A percentile compares a stretch with the other conserved stretches of the same genome.
Conservation (phyloP, 345 rosid genomes). For the Bruguiera sexangula region DNA sequence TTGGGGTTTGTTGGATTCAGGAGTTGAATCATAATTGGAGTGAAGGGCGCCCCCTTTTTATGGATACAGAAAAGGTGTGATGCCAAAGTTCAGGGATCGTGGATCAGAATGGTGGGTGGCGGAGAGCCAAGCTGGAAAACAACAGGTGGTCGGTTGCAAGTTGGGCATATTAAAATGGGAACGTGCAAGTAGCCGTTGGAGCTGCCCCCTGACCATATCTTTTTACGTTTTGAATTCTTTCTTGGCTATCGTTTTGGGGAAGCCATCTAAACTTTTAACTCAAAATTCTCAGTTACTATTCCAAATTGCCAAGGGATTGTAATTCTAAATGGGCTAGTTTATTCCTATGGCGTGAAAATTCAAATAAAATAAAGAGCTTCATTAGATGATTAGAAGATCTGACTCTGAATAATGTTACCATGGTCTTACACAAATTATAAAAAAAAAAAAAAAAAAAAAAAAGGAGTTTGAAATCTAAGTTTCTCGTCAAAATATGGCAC, state of each 20-base stretch:
- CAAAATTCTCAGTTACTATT: too few species aligned
- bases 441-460: too few species aligned
- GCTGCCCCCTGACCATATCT: background rate
- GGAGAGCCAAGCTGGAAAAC: conserved; percentile 29
- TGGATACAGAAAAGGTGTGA: background rate
- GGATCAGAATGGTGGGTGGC: background rate
- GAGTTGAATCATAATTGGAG: background rate
- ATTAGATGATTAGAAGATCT: too few species aligned
- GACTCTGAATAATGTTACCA: too few species aligned
- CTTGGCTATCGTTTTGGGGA: background rate
- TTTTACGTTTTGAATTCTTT: conserved; percentile 4
- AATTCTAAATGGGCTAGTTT: too few species aligned
- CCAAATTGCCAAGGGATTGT: too few species aligned
- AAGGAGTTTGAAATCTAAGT: too few species aligned
- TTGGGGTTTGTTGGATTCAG: background rate
- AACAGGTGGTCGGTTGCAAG: conserved; percentile 23
- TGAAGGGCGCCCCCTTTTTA: conserved; percentile 7
- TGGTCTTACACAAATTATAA: too few species aligned
- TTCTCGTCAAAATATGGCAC: too few species aligned
- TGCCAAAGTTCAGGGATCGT: background rate
- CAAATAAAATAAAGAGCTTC: too few species aligned
- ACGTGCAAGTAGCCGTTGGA: conserved; percentile 39
- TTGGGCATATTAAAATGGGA: conserved; percentile 7
- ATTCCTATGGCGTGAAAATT: too few species aligned
- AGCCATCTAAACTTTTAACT: background rate